Evolutionary conservation across 2,329 filamentous ascomycete genomes (phyloP), one percentile per base, ranked within the genome.

Genomic region (Phialemoniopsis sp.): DNA sequence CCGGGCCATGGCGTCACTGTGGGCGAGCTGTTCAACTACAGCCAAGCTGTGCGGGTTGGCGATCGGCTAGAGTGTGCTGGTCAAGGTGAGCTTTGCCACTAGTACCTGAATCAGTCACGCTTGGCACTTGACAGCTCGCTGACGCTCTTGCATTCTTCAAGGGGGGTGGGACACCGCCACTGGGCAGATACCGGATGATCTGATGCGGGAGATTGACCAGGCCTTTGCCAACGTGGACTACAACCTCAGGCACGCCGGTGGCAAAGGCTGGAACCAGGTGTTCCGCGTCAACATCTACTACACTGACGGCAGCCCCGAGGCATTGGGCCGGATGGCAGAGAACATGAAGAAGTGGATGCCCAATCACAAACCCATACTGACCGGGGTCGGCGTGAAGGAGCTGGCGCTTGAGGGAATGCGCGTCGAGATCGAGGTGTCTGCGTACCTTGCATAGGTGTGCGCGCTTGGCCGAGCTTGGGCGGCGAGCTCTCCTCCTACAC

Each of bases 151-250:
- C 21, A 26, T 26, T 26, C 21, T 26, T 26, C 10, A 6, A 26
- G 21, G 21, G 6, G 21, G 21, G 21, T 26, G 21, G 21, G 21
- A 26, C 10, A 26, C 21, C 6, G 10, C 21, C 10, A 26, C 21
- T 6, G 21, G 21, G 37, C 68, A 73, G 71, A 95, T 95, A 39
- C 89, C 89, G 2, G 89, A 89, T 3, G 89, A 69, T 26, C 21
- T 26, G 21, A 26, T 26, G 21, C 6, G 10, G 21, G 21, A 26
- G 21, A 63, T 72, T 34, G 63, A 67, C 42, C 60, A 67, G 43
- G 69, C 72, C 3, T 79, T 79, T 47, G 50, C 49, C 3, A 80
- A 79, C 45, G 67, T 80, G 9, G 72, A 80, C 3, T 46, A 62
- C 3, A 57, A 50, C 14, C 56, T 79, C 12, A 65, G 62, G 39